These are phyloP conservation scores for Fusarium chaquense DNA, from an alignment of 2,329 filamentous ascomycete genomes.

Conservation along the genomic window DNA sequence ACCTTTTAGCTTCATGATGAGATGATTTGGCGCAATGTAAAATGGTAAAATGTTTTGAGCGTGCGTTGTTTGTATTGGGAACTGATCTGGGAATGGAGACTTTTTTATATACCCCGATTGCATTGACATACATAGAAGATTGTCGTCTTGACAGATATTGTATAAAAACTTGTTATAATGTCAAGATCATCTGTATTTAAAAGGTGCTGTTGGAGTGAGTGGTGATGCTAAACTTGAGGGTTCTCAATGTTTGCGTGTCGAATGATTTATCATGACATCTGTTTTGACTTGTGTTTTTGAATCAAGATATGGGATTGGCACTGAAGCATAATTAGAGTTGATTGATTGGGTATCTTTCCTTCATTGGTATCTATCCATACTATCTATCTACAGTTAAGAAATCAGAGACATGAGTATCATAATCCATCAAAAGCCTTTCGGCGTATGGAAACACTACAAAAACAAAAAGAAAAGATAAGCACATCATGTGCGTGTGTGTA, in stretches of 20 bases:
- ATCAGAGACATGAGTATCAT: constrained; percentile 33
- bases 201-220: neutral
- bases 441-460: neutral
- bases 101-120: constrained; percentile 45
- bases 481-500: neutral
- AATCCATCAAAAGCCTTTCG: constrained; percentile 10
- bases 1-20: constrained; percentile 21
- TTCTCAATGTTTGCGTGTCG: neutral
- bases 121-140: constrained; percentile 39
- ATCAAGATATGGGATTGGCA: neutral
- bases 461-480: neutral
- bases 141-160: constrained; percentile 37
- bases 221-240: neutral
- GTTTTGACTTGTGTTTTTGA: neutral
- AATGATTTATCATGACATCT: neutral
- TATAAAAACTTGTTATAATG: constrained; percentile 29
- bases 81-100: constrained; percentile 38
- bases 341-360: constrained; percentile 29
- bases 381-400: constrained; percentile 10
- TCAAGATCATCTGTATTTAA: neutral
- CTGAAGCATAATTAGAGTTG: neutral
- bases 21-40: constrained; percentile 43
- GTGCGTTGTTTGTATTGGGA: constrained; percentile 43
- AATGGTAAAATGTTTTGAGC: constrained; percentile 38
- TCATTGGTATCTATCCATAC: constrained; percentile 8